Evolutionary conservation across 2,329 filamentous ascomycete genomes (phyloP).

Genomic region (Pyrenochaeta sp.): DNA sequence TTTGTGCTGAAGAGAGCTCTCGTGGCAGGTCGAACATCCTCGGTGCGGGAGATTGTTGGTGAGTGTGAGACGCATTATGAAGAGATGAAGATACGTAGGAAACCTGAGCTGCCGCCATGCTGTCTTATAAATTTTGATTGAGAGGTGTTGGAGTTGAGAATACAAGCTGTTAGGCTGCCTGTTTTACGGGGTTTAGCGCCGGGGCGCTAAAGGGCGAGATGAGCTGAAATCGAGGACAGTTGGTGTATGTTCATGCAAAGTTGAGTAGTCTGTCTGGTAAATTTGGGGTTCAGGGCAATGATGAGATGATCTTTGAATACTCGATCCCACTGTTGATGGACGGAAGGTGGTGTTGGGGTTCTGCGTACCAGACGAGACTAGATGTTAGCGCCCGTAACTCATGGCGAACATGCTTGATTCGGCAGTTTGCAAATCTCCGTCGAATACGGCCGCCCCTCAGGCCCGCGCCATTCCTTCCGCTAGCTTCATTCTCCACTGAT

Average conservation of each 20-base stretch:
- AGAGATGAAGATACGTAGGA: neutral
- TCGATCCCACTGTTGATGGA: neutral
- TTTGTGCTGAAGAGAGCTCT: slow-evolving; percentile 20
- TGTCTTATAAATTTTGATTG: neutral
- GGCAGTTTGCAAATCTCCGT: slow-evolving; percentile 4
- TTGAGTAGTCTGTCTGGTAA: neutral
- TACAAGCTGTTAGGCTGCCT: slow-evolving; percentile 10
- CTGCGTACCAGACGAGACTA: neutral
- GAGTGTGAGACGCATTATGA: neutral
- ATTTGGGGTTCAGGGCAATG: neutral
- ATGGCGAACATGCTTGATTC: slow-evolving; percentile 1
- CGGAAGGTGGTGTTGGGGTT: neutral
- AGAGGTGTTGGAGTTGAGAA: neutral
- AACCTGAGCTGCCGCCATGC: slow-evolving; percentile 5
- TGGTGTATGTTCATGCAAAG: neutral
- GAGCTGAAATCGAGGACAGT: neutral
- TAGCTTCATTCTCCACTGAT: neutral
- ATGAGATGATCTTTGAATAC: neutral
- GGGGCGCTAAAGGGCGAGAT: slow-evolving; percentile 1
- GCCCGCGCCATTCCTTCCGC: neutral
- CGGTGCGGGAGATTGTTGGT: slow-evolving; percentile 1
- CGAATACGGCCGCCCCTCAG: slow-evolving; percentile 10
- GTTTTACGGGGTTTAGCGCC: slow-evolving; percentile 5
- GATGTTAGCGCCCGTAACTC: slow-evolving; percentile 3
- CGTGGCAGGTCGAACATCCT: slow-evolving; percentile 20